Base-by-base conservation (phyloP, 106 monocot genomes). In the Platanthera guangdongensis region DNA sequence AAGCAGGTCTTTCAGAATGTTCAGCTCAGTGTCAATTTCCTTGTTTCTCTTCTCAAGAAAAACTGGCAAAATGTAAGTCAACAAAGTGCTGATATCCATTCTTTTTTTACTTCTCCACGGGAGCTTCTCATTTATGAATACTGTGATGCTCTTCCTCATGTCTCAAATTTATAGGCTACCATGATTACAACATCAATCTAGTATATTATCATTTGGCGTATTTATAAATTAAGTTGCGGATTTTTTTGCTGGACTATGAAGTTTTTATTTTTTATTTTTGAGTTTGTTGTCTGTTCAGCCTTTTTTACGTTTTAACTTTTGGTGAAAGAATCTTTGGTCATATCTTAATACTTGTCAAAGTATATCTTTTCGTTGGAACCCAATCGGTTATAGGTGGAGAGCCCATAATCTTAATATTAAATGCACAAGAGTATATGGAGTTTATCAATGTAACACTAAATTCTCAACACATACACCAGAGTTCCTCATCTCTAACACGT, bases 1-100 rank as follows among this genome's bases (percentile, higher is more conserved):
- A 80, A 80, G 64, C 80, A 80, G 21, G 74, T 80, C 49, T 80
- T 80, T 52, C 80, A 80, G 11, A 88, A 88, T 78, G 85, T 88
- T 39, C 84, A 84, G 54, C 79, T 88, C 71, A 84, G 84, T 63
- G 88, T 88, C 49, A 88, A 88, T 75, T 88, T 88, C 77, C 77
- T 88, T 8, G 88, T 88, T 13, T 88, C 88, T 22, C 65, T 88
- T n/a, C 70, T 88, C 77, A 88, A 88, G 85, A 88, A 88, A 64
- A 88, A 88, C 28, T 88, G 88, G 88, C 84, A 88, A 78, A 88
- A 88, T 80, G 88, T 88, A 51, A 72, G 88, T 82, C 21, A 7
- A 67, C 67, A 39, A 67, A 25, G 8, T 53, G 14, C 53, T 53
- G 14, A 53, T 53, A 0, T 53, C 12, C 14, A 53, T 2, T 53